Percentiles rank a stretch among this genome's conserved stretches.
Conservation (phyloP, 495 filamentous ascomycete species). For the Neurospora tetrasperma region DNA sequence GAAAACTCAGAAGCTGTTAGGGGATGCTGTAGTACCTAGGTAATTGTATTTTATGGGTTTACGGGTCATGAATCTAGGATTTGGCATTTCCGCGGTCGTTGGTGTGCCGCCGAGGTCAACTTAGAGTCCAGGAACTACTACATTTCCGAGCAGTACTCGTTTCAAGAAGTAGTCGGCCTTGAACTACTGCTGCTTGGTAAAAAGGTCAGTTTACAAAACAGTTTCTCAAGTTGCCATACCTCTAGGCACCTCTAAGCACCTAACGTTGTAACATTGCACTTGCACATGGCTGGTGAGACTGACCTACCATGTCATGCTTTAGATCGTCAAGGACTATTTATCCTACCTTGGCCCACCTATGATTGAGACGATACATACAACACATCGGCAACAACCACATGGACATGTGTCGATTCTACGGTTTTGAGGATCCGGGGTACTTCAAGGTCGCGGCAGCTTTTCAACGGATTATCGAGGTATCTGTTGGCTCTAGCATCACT, state of each 20-base stretch:
- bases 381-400: slow-evolving; percentile 1
- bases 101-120: too few species aligned
- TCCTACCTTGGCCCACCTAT: not conserved
- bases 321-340: not conserved
- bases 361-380: not conserved
- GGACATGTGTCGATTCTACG: slow-evolving; percentile 5
- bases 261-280: too few species aligned
- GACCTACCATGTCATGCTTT: too few species aligned
- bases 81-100: not conserved
- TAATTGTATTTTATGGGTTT: not conserved
- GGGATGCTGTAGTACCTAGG: not conserved
- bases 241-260: too few species aligned
- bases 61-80: not conserved
- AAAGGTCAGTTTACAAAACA: not conserved
- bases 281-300: too few species aligned
- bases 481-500: too few species aligned
- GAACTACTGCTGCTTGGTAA: not conserved
- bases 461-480: not conserved
- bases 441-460: not conserved
- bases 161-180: not conserved
- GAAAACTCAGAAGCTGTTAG: not conserved
- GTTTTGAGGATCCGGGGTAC: not conserved
- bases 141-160: not conserved
- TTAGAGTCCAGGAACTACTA: too few species aligned
- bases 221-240: too few species aligned